Conservation (phyloP, 768 basidiomycete genomes). For the Boletus barrowsii region DNA sequence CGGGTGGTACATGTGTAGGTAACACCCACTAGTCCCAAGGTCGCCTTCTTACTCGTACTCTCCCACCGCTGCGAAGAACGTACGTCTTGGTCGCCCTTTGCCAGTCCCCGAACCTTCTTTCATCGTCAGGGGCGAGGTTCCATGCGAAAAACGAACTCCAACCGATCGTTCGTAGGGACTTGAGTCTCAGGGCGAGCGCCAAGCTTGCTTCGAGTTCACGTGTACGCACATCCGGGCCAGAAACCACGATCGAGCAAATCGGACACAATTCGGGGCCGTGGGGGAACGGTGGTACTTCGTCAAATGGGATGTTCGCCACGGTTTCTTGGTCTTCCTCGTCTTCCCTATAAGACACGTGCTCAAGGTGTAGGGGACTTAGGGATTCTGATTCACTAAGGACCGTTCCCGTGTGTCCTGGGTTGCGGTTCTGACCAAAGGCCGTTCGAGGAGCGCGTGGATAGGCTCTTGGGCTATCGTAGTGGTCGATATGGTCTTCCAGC, state of each 20-base stretch:
- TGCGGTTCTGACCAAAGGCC: conserved; percentile 6
- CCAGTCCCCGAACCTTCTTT: conserved; percentile 20
- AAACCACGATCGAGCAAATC: conserved; percentile 34
- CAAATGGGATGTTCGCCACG: background rate
- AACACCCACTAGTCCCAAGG: conserved; percentile 33
- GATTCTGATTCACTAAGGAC: conserved; percentile 26
- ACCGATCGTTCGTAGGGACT: conserved; percentile 40
- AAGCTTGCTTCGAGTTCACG: conserved; percentile 49
- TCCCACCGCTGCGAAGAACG: conserved; percentile 39
- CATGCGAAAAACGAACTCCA: conserved; percentile 52
- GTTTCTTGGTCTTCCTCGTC: conserved; percentile 15
- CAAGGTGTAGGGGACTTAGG: conserved; percentile 1
- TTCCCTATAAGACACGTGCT: conserved; percentile 20
- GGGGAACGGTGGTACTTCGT: conserved; percentile 25
- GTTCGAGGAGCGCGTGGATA: conserved; percentile 19
- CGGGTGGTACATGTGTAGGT: background rate
- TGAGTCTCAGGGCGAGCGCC: conserved; percentile 43
- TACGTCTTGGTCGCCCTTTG: conserved; percentile 38
- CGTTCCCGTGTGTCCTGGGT: conserved; percentile 1
- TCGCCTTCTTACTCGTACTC: conserved; percentile 41
- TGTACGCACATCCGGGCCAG: conserved; percentile 33
- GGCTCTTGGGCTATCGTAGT: conserved; percentile 23
- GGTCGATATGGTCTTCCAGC: conserved; percentile 42
- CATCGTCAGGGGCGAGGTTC: conserved; percentile 13
- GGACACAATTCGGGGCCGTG: conserved; percentile 34